Base-by-base conservation (phyloP, 768 basidiomycete genomes). In the Fibroporia radiculosa region DNA sequence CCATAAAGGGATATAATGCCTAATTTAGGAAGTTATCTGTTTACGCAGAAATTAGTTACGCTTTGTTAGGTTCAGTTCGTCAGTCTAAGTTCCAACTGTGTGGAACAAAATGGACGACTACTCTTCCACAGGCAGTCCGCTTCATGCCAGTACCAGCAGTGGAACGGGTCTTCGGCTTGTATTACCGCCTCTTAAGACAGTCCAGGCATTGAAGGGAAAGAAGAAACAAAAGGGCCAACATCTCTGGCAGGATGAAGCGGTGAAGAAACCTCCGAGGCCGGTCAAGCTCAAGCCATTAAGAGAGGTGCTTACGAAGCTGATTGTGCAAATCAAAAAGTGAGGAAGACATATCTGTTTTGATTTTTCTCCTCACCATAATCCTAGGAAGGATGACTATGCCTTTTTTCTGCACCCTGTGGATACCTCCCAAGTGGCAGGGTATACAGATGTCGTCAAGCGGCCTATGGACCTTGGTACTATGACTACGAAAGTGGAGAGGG, bases 391-490 rank as follows among this genome's bases (percentile, higher is more conserved):
- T 58, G 84, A 86, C 62, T 90, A 90, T 69, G 85, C 82, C 1
- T 89, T 89, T 63, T 90, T 90, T 60, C 61, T 88, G 44, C 56
- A 62, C 28, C 85, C 85, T 1, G 87, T 90, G 5, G 72, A 87
- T 59, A 60, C 63, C 0, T 59, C 66, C 1, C 70, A 75, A 51
- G 79, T 86, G 0, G 72, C 79, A 10, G 78, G 78, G 1, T 84
- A 84, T 51, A 45, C 67, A 11, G 78, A 84, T 68, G 66, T 81
- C 38, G 78, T 98, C 40, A 82, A 84, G 54, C 70, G 72, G 16
- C 92, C 93, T 6, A 98, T 97, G 93, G 93, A 97, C 56, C 70
- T 98, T 45, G 86, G 87, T 0, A 93, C 92, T 0, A 85, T 98
- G 69, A 65, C 80, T 16, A 67, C 69, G 44, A 95, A 93, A 63